A percentile compares a stretch with the other conserved stretches of the same genome.
Evolutionary conservation across 495 filamentous ascomycete genomes (phyloP).

Genomic region (Aspergillus kassunensis): DNA sequence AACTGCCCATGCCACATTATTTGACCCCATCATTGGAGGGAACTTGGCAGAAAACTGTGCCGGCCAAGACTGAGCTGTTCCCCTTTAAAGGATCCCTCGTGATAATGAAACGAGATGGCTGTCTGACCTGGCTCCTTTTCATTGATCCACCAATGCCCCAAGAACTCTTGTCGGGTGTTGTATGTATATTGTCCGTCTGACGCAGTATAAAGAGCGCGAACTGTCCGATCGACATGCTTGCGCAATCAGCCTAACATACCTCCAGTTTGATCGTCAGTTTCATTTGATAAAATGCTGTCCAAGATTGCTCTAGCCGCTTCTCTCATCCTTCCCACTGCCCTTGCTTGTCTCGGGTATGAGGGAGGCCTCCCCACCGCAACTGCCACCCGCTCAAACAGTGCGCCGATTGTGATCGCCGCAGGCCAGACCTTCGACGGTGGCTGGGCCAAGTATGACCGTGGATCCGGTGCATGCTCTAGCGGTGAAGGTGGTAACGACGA

Average conservation of each 20-base stretch:
- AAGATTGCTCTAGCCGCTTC: conserved; percentile 5
- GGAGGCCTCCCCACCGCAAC: conserved; percentile 16
- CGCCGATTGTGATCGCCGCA: conserved; percentile 13
- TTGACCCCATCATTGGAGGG: conserved; percentile 5
- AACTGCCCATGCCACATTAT: neutral
- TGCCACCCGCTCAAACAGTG: conserved; percentile 11
- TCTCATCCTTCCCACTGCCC: conserved; percentile 8
- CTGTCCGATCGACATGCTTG: conserved; percentile 1
- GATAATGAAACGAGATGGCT: conserved; percentile 7
- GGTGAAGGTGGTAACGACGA: conserved; percentile 13
- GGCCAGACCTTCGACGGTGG: conserved; percentile 17
- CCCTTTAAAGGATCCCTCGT: conserved; percentile 1
- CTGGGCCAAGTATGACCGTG: conserved; percentile 20
- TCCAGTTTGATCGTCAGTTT: neutral
- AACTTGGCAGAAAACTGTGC: neutral
- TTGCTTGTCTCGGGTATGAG: conserved; percentile 19
- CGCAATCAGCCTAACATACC: conserved; percentile 1
- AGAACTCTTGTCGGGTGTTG: neutral
- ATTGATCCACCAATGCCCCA: conserved; percentile 10
- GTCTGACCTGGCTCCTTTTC: neutral
- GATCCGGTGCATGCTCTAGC: conserved; percentile 14
- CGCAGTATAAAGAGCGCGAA: conserved; percentile 5
- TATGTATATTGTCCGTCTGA: neutral
- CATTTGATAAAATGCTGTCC: conserved; percentile 4
- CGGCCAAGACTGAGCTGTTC: conserved; percentile 1